A percentile compares a stretch with the other conserved stretches of the same genome.
Conservation (phyloP, 2,329 filamentous ascomycete genomes). For the Coleophoma crateriformis region DNA sequence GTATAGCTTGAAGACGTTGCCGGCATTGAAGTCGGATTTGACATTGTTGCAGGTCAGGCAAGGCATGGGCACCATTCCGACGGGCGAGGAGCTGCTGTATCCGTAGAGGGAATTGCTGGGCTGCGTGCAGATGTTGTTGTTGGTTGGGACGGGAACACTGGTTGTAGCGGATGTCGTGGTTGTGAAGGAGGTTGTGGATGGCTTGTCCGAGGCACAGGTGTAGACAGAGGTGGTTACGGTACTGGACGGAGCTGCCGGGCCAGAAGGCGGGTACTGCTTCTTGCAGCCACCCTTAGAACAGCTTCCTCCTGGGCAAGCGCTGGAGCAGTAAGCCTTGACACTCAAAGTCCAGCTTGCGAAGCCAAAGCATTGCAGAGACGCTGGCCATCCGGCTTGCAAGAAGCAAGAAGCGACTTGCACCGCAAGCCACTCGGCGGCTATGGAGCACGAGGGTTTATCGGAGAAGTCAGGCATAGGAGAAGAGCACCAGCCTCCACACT, state of each 20-base stretch:
- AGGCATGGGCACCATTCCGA: constrained; percentile 46
- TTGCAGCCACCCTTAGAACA: constrained; percentile 39
- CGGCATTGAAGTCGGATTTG: constrained; percentile 30
- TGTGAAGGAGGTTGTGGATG: constrained; percentile 22
- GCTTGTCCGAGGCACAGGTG: constrained; percentile 20
- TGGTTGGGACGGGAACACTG: constrained; percentile 39
- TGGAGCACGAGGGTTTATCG: constrained; percentile 35
- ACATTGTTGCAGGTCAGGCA: constrained; percentile 50
- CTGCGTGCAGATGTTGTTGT: constrained; percentile 42
- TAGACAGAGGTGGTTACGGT: constrained; percentile 29
- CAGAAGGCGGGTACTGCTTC: constrained; percentile 33
- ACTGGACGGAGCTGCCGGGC: constrained; percentile 30
- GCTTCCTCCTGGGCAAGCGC: constrained; percentile 27
- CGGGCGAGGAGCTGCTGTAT: constrained; percentile 59
- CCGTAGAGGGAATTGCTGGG: constrained; percentile 51
- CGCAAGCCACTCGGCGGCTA: constrained; percentile 36
- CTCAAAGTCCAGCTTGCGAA: constrained; percentile 44
- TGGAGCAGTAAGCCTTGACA: constrained; percentile 38
- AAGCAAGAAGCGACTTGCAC: constrained; percentile 47
- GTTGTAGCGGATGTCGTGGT: constrained; percentile 24
- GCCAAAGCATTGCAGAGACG: constrained; percentile 41
- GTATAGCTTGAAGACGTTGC: constrained; percentile 48
- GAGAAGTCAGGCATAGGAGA: constrained; percentile 42
- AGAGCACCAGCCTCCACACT: constrained; percentile 48
- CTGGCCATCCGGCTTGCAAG: constrained; percentile 44